A percentile compares a stretch with the other conserved stretches of the same genome.
These are phyloP conservation scores for Gloeostereum incarnatum DNA, from an alignment of 768 basidiomycete genomes.

Conservation along the genomic window DNA sequence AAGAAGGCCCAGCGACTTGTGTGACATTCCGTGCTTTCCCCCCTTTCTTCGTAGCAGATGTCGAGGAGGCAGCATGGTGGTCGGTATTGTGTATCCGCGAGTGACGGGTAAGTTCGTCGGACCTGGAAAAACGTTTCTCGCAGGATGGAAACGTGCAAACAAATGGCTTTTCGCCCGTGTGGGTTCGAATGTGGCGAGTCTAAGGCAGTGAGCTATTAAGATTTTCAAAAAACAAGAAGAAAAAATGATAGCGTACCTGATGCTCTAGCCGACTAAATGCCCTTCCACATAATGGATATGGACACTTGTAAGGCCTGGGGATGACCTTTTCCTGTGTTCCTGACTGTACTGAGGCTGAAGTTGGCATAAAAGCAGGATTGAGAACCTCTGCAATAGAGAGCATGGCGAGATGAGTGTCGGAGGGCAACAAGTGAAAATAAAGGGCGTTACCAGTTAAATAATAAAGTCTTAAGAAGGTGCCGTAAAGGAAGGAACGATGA, in stretches of 20 bases:
- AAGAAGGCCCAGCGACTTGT: conserved; percentile 2
- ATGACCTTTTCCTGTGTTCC: too few relatives aligned
- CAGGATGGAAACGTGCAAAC: conserved; percentile 87
- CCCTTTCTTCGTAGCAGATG: conserved; percentile 17
- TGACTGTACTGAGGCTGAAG: too few relatives aligned
- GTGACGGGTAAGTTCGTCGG: conserved; percentile 97
- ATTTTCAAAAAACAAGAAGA: conserved; percentile 5
- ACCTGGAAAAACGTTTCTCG: conserved; percentile 96
- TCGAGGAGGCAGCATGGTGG: conserved; percentile 20
- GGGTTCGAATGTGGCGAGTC: conserved; percentile 97
- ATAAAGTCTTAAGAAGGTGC: too few relatives aligned
- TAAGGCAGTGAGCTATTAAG: conserved; percentile 20
- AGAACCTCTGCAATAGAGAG: too few relatives aligned
- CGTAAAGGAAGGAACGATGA: too few relatives aligned
- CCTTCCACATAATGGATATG: conserved; percentile 82
- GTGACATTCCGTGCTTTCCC: conserved; percentile 6
- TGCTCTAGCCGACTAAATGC: conserved; percentile 96
- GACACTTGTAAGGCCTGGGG: conserved; percentile 96
- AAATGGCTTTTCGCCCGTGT: conserved; percentile 98
- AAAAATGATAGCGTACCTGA: conserved; percentile 44
- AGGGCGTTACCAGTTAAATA: too few relatives aligned
- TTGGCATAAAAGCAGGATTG: too few relatives aligned
- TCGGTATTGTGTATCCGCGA: conserved; percentile 84
- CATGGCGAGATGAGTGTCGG: too few relatives aligned
- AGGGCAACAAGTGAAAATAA: too few relatives aligned